Conservation (phyloP, 2,329 filamentous ascomycete genomes). For the Colletotrichum paranaense region DNA sequence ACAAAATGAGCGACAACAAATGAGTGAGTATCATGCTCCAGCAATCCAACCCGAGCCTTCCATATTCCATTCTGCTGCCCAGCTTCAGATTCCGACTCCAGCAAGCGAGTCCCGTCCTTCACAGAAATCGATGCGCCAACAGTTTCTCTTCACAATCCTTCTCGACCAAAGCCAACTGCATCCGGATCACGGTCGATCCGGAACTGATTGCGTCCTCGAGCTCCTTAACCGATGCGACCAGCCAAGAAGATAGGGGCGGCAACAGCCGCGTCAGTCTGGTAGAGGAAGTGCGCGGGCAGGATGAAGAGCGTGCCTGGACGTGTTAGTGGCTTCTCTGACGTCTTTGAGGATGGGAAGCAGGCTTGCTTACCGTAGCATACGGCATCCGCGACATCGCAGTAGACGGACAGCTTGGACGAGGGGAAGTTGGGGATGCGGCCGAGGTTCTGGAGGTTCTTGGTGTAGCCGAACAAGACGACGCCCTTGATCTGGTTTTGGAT, state of each 20-base stretch:
- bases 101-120: not conserved
- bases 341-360: not conserved
- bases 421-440: slow-evolving; percentile 53
- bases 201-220: not conserved
- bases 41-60: not conserved
- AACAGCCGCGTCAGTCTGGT: slow-evolving; percentile 38
- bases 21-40: not conserved
- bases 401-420: slow-evolving; percentile 47
- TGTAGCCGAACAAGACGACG: slow-evolving; percentile 53
- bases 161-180: not conserved
- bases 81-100: not conserved
- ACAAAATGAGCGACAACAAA: not conserved
- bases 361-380: slow-evolving; percentile 44
- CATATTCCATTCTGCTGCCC: not conserved
- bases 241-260: slow-evolving; percentile 41
- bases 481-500: slow-evolving; percentile 50
- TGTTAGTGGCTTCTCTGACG: not conserved
- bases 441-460: slow-evolving; percentile 54
- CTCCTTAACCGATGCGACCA: slow-evolving; percentile 34
- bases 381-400: slow-evolving; percentile 48
- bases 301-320: slow-evolving; percentile 46
- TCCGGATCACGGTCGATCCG: too few species aligned
- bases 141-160: not conserved
- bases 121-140: too few species aligned
- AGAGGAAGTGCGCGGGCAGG: slow-evolving; percentile 46